Conservation (phyloP, 23 red algal species). For the Cyanidiococcus yangmingshanensis region DNA sequence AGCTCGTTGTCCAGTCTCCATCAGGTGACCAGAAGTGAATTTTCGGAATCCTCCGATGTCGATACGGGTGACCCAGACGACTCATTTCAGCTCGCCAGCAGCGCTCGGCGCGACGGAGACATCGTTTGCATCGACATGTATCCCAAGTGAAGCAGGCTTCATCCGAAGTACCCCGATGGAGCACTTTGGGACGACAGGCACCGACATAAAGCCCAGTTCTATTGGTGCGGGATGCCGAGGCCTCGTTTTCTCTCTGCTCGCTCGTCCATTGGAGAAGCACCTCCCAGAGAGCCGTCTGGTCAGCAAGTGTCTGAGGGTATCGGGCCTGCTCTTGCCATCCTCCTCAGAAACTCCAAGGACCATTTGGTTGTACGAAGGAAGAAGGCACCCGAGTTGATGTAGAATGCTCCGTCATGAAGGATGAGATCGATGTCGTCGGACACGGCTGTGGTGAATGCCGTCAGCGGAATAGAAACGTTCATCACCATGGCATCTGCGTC, state of each 20-base stretch:
- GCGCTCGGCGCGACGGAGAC: slow-evolving; percentile 11
- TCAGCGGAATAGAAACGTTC: slow-evolving; percentile 3
- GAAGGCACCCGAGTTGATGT: slow-evolving; percentile 16
- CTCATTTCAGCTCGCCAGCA: slow-evolving; percentile 15
- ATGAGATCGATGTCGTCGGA: slow-evolving; percentile 2
- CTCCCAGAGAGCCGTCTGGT: slow-evolving; percentile 16
- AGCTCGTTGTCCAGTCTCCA: not conserved
- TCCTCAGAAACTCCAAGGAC: not conserved
- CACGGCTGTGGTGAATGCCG: not conserved
- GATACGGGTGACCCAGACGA: slow-evolving; percentile 10
- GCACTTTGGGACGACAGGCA: not conserved
- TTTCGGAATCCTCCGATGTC: not conserved
- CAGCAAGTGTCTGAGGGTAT: not conserved
- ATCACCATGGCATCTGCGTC: slow-evolving; percentile 12
- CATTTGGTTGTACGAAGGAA: not conserved
- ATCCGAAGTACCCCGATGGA: not conserved
- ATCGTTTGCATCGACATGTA: slow-evolving; percentile 14
- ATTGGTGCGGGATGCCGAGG: not conserved
- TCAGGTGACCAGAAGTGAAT: slow-evolving; percentile 4
- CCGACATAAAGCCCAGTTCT: not conserved
- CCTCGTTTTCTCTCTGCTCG: not conserved
- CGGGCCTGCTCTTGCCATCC: not conserved
- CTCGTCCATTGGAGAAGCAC: not conserved
- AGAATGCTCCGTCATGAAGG: not conserved
- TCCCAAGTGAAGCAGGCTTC: slow-evolving; percentile 11